Conservation (phyloP, 2,329 filamentous ascomycete genomes). For the Drechslerella stenobrocha region DNA sequence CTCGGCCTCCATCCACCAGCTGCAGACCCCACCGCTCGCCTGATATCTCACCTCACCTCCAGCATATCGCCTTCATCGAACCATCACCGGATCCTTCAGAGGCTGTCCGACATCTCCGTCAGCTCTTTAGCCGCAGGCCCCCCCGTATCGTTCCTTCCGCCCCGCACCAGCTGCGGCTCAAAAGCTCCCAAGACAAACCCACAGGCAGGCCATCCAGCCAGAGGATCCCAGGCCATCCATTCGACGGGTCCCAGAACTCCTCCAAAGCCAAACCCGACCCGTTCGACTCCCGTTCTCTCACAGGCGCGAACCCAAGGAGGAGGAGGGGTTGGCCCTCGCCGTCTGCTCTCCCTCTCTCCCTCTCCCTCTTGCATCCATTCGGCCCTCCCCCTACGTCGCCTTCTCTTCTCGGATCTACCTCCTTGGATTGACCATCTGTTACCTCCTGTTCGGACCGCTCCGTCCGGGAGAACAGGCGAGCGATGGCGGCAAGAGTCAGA, state of each 20-base stretch:
- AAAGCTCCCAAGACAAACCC: not conserved
- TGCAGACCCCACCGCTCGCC: too few relatives aligned
- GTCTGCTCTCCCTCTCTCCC: not conserved
- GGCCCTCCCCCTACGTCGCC: not conserved
- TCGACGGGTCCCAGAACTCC: too few relatives aligned
- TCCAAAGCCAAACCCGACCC: too few relatives aligned
- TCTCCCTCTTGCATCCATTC: not conserved
- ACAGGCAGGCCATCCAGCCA: not conserved
- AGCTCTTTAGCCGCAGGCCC: conserved; percentile 6
- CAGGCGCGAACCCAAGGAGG: not conserved
- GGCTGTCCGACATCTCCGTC: not conserved
- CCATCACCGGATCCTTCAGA: not conserved
- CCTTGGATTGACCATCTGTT: conserved; percentile 3
- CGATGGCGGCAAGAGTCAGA: conserved; percentile 72
- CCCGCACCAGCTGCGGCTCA: conserved; percentile 4
- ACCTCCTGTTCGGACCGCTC: conserved; percentile 2
- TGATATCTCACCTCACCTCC: too few relatives aligned
- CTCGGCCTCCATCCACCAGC: too few relatives aligned
- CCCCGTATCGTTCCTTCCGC: not conserved
- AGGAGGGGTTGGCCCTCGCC: conserved; percentile 2
- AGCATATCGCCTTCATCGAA: not conserved
- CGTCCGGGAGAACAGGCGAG: conserved; percentile 21
- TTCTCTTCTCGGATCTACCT: not conserved
- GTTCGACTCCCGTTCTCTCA: not conserved
- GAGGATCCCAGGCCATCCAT: not conserved